Evolutionary conservation across 2,329 filamentous ascomycete genomes (phyloP).

Genomic region (Stachybotrys chartarum): DNA sequence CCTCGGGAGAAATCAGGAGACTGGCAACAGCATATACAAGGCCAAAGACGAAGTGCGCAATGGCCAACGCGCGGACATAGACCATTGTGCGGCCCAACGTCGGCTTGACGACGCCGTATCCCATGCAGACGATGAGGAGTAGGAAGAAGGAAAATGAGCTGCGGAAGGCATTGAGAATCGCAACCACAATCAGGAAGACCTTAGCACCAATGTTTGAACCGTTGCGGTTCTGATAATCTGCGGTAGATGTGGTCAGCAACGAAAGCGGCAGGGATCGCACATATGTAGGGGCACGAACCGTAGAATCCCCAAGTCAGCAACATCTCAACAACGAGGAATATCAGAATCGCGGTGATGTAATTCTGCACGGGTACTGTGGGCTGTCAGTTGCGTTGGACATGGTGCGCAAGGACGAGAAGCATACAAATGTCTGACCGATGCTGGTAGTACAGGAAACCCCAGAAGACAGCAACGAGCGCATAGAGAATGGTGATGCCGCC

Average conservation of each 20-base stretch:
- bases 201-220: conserved; percentile 79
- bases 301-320: conserved; percentile 99
- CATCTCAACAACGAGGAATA: conserved; percentile 93
- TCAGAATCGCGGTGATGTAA: conserved; percentile 94
- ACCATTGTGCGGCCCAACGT: conserved; percentile 90
- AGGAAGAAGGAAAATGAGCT: conserved; percentile 99
- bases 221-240: conserved; percentile 87
- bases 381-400: conserved; percentile 4
- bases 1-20: conserved; percentile 81
- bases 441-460: conserved; percentile 93
- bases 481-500: conserved; percentile 91
- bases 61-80: conserved; percentile 82
- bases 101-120: conserved; percentile 94
- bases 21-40: conserved; percentile 89
- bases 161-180: conserved; percentile 82
- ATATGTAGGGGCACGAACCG: conserved; percentile 38
- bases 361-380: conserved; percentile 82
- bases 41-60: conserved; percentile 90
- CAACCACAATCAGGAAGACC: conserved; percentile 83
- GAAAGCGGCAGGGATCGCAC: not conserved
- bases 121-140: conserved; percentile 97
- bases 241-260: conserved; percentile 23
- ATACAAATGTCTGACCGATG: conserved; percentile 83
- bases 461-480: conserved; percentile 73
- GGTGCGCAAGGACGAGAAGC: conserved; percentile 17